These are phyloP conservation scores for Periconia sp. DNA, from an alignment of 2,329 filamentous ascomycete genomes.

Conservation along the genomic window DNA sequence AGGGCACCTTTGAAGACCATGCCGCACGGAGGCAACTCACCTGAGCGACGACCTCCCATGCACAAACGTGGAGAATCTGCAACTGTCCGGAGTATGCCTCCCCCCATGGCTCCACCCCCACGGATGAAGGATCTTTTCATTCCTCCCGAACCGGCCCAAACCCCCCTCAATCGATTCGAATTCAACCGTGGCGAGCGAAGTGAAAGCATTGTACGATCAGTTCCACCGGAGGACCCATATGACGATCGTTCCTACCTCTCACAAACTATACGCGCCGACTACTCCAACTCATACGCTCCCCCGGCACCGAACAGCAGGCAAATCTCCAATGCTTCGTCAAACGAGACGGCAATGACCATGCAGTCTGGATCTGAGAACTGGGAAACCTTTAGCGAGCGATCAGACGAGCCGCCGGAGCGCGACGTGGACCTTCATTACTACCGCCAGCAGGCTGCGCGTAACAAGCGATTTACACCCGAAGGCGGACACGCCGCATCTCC, in stretches of 20 bases:
- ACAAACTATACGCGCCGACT: constrained; percentile 31
- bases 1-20: constrained; percentile 70
- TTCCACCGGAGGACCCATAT: constrained; percentile 81
- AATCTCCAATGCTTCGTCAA: constrained; percentile 68
- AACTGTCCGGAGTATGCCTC: constrained; percentile 45
- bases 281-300: constrained; percentile 23
- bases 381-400: constrained; percentile 92
- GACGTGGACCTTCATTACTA: constrained; percentile 83
- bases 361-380: constrained; percentile 91
- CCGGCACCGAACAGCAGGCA: constrained; percentile 56
- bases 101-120: constrained; percentile 66
- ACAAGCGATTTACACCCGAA: constrained; percentile 60
- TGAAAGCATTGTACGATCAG: constrained; percentile 60
- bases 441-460: constrained; percentile 66
- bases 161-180: constrained; percentile 47
- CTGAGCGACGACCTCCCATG: constrained; percentile 61
- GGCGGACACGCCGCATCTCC: constrained; percentile 38
- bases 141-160: constrained; percentile 47
- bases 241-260: constrained; percentile 56
- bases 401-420: constrained; percentile 62
- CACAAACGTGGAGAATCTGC: constrained; percentile 29
- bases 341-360: constrained; percentile 55
- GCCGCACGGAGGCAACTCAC: constrained; percentile 75
- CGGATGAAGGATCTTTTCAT: constrained; percentile 85
- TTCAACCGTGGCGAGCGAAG: constrained; percentile 51